Evolutionary conservation across 1,284 basidiomycete species (phyloP), one percentile per base, ranked within the genome.

Genomic region (Porphyrellus sp.): DNA sequence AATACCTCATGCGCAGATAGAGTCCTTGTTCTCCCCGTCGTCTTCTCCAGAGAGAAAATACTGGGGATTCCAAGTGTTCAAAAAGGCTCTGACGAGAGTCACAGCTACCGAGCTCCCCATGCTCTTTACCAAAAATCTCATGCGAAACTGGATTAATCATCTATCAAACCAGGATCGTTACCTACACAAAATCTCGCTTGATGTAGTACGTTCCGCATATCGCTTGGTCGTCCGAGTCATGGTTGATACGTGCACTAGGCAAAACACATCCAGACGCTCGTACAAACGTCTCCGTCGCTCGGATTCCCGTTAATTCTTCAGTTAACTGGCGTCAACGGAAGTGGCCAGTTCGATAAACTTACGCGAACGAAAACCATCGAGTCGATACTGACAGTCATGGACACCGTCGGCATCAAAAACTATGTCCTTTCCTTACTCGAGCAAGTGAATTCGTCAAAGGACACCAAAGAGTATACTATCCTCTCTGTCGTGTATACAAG

Each of bases 81-180:
- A 88, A 63, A 88, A 84, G 57, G 85, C 92, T 0, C 74, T 98
- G 35, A 79, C 83, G 8, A 83, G 85, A 16, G 79, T 93, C 20
- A 76, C 79, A 8, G 72, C 82, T 18, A 70, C 79, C 23, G 85
- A 85, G 47, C 77, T 95, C 61, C 87, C 92, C 0, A 85, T 92
- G 77, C 77, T 98, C 18, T 97, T 98, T 72, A 96, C 93, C 12
- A 88, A 89, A 62, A 96, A 98, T 70, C 92, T 98, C 63, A 95
- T 98, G 90, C 86, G 93, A 39, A 89, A 89, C 35, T 96, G 94
- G 91, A 95, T 97, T 60, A 97, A 96, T 69, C 93, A 98, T 67
- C 80, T 99, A 20, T 88, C 91, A 1, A 88, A 89, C 51, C 79
- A 81, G 49, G 93, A 98, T 70, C 81, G 94, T 50, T 86, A 93